A percentile compares a stretch with the other conserved stretches of the same genome.
Conservation (phyloP, 352 stramenopile species). For the Globisporangium splendens region DNA sequence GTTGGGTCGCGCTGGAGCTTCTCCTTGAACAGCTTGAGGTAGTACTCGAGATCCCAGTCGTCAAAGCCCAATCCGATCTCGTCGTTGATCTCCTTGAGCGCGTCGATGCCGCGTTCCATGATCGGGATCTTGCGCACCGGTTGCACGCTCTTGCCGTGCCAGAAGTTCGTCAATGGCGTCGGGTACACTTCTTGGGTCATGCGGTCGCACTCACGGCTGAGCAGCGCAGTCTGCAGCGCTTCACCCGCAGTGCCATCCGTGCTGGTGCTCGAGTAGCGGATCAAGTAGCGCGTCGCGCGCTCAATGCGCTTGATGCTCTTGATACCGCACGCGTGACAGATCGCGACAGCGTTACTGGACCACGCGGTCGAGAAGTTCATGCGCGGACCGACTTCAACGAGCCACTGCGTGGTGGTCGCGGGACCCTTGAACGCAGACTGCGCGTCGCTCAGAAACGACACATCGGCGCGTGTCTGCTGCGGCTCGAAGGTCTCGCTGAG, state of each 20-base stretch:
- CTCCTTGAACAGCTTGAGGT: conserved; percentile 96
- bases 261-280: conserved; percentile 47
- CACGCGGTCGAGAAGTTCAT: conserved; percentile 98
- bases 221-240: conserved; percentile 43
- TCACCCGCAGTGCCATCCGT: conserved; percentile 24
- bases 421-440: conserved; percentile 10
- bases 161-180: conserved; percentile 89
- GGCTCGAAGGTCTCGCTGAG: conserved; percentile 96
- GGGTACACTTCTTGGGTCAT: conserved; percentile 99
- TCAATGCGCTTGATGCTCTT: conserved; percentile 91
- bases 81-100: conserved; percentile 95
- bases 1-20: conserved; percentile 97
- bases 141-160: conserved; percentile 74
- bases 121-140: conserved; percentile 92
- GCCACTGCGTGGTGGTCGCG: conserved; percentile 32
- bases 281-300: conserved; percentile 89
- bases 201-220: conserved; percentile 85
- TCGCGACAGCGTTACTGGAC: conserved; percentile 97
- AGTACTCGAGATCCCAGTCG: conserved; percentile 99
- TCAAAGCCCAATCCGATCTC: conserved; percentile 97
- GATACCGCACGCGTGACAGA: conserved; percentile 94
- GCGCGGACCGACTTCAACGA: conserved; percentile 97
- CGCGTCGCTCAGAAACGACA: conserved; percentile 48
- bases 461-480: conserved; percentile 58
- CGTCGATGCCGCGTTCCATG: conserved; percentile 91